Base-by-base conservation (phyloP, 441 rosid genomes). In the Adansonia rubrostipa region DNA sequence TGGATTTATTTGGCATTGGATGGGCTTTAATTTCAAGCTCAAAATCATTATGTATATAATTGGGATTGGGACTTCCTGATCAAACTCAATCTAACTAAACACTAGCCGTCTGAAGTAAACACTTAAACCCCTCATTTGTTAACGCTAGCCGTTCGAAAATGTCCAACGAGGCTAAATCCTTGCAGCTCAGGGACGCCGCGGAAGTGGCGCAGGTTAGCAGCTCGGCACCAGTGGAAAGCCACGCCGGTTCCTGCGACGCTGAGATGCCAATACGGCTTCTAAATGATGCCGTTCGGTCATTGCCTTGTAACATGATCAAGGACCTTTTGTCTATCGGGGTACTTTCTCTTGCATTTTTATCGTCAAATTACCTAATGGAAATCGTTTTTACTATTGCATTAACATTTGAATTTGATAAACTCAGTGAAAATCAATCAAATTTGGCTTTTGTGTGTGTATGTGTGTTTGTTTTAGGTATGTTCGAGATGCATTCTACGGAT, bases 401-500 rank as follows among this genome's bases (percentile, higher is more conserved):
- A 22, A 42, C 28, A 42, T 15, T 74, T 54, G 53, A 36, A 17
- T 48, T 24, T 24, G 62, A 28, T 40, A 57, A 62, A 24, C 61
- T n/a, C 63, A n/a, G 20, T 28, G 33, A 61, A 47, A 62, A 62
- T 24, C 11, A 22, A 42, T 48, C 45, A 47, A 28, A 60, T 66
- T 75, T 15, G 48, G 45, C 13, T 28, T 53, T 64, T 50, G 45
- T 72, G 8, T 14, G 8, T 33, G 54, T 22, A 36, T n/a, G 14
- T 78, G 33, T 53, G 5, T 75, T 40, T 50, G 40, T 80, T 80
- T 71, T 73, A 95, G 98, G 93, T 93, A 6, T 95, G 99, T 81
- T 74, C 80, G 76, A 84, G 94, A 85, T 96, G 98, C 88, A 75
- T 91, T 51, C 82, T 92, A 76, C 90, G 99, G 74, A 77, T 96